Base-by-base conservation (phyloP, 176 grass and related monocot species). In the Phragmites australis region DNA sequence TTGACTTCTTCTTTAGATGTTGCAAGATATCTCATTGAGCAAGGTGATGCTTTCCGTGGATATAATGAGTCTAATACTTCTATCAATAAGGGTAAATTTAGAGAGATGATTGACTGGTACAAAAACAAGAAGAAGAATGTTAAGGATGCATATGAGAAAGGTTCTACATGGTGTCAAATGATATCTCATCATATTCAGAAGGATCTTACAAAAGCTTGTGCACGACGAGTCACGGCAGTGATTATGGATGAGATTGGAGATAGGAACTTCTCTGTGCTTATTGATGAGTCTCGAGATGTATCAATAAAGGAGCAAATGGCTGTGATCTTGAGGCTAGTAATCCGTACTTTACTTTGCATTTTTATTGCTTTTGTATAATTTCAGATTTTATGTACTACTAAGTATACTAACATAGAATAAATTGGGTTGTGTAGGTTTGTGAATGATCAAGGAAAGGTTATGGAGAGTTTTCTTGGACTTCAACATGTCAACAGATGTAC, bases 171-270 rank as follows among this genome's bases (percentile, higher is more conserved):
- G 6, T 53, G 51, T 3, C n/a, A n/a, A n/a, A n/a, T n/a, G n/a
- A n/a, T n/a, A n/a, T n/a, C n/a, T n/a, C n/a, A n/a, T n/a, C n/a
- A n/a, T n/a, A n/a, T n/a, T n/a, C n/a, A n/a, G n/a, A n/a, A n/a
- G n/a, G n/a, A n/a, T n/a, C n/a, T n/a, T n/a, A n/a, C n/a, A n/a
- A 66, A 66, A 66, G 37, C 63, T 66, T 66, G 32, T 66, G 37
- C 18, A n/a, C 6, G 21, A 19, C 18, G 8, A 43, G 39, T 67
- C 9, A 67, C 4, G 0, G 9, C 18, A 2, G 19, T 67, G 9
- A 42, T 42, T 43, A 23, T 67, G 8, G 39, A 67, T 67, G 64
- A 67, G 39, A 43, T 67, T 67, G 3, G 21, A 23, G 64, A 6
- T 22, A 41, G 19, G 3, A 43, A 67, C 3, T 67, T 67, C 39